Percentiles rank a stretch among this genome's conserved stretches.
Evolutionary conservation across 768 basidiomycete genomes (phyloP).

Genomic region (Hydnum rufescens): DNA sequence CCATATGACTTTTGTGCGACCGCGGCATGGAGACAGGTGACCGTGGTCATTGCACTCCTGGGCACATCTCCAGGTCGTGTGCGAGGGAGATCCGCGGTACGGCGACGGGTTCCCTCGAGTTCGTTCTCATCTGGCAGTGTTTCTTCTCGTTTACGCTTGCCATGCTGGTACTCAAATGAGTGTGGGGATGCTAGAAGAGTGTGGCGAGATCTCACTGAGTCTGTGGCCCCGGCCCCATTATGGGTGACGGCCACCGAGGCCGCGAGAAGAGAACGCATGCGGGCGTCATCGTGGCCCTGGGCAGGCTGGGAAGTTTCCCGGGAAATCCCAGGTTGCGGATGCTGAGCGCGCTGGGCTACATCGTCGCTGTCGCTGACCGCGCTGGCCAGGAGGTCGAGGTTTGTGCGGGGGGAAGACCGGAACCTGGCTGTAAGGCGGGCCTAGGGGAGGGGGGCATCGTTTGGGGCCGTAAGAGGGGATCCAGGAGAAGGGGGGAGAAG

Average conservation of each 20-base stretch:
- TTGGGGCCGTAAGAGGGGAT: no score
- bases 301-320: no score
- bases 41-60: conserved; percentile 41
- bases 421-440: no score
- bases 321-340: not conserved
- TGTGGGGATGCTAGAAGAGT: no score
- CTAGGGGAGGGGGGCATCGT: no score
- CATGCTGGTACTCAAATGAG: not conserved
- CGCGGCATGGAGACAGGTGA: conserved; percentile 76
- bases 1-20: conserved; percentile 95
- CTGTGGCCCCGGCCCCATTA: no score
- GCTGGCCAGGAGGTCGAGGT: not conserved
- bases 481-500: no score
- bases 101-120: not conserved
- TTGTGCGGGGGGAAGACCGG: no score
- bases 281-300: not conserved
- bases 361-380: not conserved
- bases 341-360: not conserved
- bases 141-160: not conserved
- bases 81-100: not conserved
- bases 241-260: not conserved
- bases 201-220: no score
- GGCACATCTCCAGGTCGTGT: not conserved
- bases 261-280: conserved; percentile 2
- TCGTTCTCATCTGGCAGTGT: not conserved